Evolutionary conservation across 2,329 filamentous ascomycete species (phyloP).

Genomic region (Alternaria gansuensis): DNA sequence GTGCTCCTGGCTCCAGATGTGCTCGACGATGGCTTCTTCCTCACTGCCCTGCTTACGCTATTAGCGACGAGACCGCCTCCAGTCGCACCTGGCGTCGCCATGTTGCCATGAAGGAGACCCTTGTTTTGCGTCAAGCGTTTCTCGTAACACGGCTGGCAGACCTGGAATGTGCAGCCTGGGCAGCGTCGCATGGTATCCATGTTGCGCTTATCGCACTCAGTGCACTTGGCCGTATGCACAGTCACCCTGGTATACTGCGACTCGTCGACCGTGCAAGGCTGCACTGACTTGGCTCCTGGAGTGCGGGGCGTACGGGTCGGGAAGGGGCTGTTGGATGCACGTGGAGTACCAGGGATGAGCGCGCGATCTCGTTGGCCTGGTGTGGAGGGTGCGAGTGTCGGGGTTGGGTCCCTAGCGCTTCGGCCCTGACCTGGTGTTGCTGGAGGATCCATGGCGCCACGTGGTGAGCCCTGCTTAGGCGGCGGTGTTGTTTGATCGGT

Average conservation of each 20-base stretch:
- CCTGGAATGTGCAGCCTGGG: constrained; percentile 47
- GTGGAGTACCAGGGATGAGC: background rate
- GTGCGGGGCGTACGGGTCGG: constrained; percentile 21
- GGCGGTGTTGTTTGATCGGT: background rate
- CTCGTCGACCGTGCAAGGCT: constrained; percentile 31
- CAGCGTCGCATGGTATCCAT: constrained; percentile 45
- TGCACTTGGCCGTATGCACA: constrained; percentile 52
- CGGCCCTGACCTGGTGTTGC: background rate
- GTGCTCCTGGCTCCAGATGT: background rate
- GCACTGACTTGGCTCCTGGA: constrained; percentile 15
- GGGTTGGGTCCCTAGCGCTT: background rate
- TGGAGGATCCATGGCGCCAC: constrained; percentile 4
- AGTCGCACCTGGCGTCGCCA: constrained; percentile 12
- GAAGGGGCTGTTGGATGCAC: constrained; percentile 7
- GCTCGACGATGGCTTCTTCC: constrained; percentile 12
- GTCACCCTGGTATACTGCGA: constrained; percentile 33
- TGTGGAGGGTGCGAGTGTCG: background rate
- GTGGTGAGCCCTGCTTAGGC: background rate
- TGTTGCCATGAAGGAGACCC: constrained; percentile 40
- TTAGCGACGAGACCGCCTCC: background rate
- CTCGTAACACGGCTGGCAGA: constrained; percentile 44
- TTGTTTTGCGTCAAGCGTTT: constrained; percentile 17
- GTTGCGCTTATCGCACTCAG: constrained; percentile 48
- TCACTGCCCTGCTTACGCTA: background rate
- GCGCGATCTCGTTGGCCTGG: background rate